Evolutionary conservation across 2,329 filamentous ascomycete genomes (phyloP), one percentile per base, ranked within the genome.

Genomic region (Aspergillus novofumigatus): DNA sequence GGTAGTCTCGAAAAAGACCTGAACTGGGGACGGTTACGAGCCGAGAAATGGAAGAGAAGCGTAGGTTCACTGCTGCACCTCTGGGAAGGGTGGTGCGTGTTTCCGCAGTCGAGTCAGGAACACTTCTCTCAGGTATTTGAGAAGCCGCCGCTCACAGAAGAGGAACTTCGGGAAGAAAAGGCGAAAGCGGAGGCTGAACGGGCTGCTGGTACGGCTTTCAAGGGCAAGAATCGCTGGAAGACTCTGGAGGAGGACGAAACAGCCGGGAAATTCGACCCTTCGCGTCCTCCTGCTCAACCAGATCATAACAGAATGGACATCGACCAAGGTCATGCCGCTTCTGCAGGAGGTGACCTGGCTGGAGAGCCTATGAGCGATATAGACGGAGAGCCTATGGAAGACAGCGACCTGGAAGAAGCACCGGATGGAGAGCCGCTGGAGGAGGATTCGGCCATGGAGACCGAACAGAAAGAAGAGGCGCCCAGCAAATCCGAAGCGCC

Each of bases 21-120:
- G 23, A 81, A 81, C 48, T 96, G 92, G 91, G 92, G 92, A 9
- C 85, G 90, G 1, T 77, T 96, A 60, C 87, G 90, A 21, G 87
- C 87, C 3, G 90, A 94, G 60, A 92, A 93, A 73, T 94, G 90
- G 89, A 90, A 89, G 72, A 83, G 90, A 51, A 91, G 88, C 65
- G 80, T 94, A 42, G 81, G 82, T 2, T 80, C 86, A 5, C 80
- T 94, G 1, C 76, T 94, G 8, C 81, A 83, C 49, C 76, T 91
- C 38, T 94, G 90, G 83, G 82, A 85, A 71, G 78, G 78, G 10
- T 83, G 81, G 80, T 83, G 78, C 64, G 81, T 84, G 1, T 96
- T 96, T 64, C 86, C 89, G 1, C 83, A 85, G 29, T 86, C 87
- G 55, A 87, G 84, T 50, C 89, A 93, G 62, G 88, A 90, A 60